Percentiles rank a stretch among this genome's conserved stretches.
phyloP scores from a whole-genome alignment of 2,329 filamentous ascomycete species.

The Curvularia sp. region DNA sequence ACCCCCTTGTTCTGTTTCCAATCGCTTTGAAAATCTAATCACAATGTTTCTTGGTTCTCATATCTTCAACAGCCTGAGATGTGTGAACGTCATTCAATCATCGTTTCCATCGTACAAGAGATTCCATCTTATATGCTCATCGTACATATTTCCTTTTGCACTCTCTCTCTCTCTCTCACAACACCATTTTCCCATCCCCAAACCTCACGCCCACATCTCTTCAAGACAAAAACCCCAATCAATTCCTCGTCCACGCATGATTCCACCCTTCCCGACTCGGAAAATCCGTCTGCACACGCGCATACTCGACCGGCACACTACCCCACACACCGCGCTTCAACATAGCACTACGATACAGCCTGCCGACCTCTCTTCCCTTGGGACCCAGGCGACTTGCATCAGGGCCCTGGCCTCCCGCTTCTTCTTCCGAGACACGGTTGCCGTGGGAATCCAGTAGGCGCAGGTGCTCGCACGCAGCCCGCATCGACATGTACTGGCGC shows the following conservation, averaged over 20 bases:
- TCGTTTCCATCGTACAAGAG: no score
- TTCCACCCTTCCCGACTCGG: slow-evolving; percentile 86
- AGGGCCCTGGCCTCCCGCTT: slow-evolving; percentile 63
- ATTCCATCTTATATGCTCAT: no score
- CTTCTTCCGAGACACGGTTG: slow-evolving; percentile 52
- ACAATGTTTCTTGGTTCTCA: no score
- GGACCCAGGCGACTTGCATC: slow-evolving; percentile 36
- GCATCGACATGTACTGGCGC: slow-evolving; percentile 82
- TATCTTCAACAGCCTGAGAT: no score
- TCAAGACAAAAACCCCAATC: background rate
- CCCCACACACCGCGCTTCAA: slow-evolving; percentile 86
- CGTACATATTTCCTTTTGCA: no score
- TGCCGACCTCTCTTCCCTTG: slow-evolving; percentile 64
- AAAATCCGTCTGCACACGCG: slow-evolving; percentile 81
- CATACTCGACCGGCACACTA: slow-evolving; percentile 93
- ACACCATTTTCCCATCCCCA: no score
- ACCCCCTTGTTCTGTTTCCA: no score
- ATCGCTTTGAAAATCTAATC: no score
- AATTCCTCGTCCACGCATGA: slow-evolving; percentile 79
- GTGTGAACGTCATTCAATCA: no score
- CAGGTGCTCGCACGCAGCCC: slow-evolving; percentile 83
- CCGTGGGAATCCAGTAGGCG: slow-evolving; percentile 58
- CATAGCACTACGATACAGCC: slow-evolving; percentile 86
- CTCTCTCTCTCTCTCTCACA: no score
- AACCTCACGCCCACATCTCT: no score